Base-by-base conservation (phyloP, 768 basidiomycete species). In the Mycena metata region DNA sequence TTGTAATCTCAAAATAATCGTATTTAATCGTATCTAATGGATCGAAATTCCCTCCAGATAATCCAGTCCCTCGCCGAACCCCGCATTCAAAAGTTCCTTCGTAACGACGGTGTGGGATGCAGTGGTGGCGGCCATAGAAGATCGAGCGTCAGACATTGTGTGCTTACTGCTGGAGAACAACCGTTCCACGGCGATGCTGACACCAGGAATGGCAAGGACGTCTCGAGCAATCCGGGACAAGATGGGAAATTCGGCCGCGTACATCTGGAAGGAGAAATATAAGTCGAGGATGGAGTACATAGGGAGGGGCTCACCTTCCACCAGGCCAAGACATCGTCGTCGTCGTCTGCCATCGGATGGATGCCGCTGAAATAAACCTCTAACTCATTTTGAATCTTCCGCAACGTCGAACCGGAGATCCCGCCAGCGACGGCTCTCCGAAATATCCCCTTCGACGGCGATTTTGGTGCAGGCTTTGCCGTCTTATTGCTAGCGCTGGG, bases 121-220 rank as follows among this genome's bases (percentile, higher is more conserved):
- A 0, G 69, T 67, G 46, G 54, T 24, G 1, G 71, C 67, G 19
- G 64, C 56, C 69, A 74, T 68, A 6, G 71, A 74, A 1, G 67
- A 66, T 0, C 58, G 72, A 0, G 52, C 33, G 55, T 72, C 64
- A 3, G 58, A 56, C 12, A 72, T 51, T 13, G 72, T 72, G 56
- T 71, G 69, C 16, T 64, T 55, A n/a, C 51, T 56, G 35, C 60
- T 62, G 16, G 69, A 73, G 41, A 75, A 75, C 0, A 75, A 56
- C 1, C 60, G 70, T 42, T 75, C 70, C 7, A 73, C 66, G 3
- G 67, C 64, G 6, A 73, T 64, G 36, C 74, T 75, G 23, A 73
- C 70, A 0, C 70, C 68, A 0, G 74, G 72, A 39, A 75, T 72
- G 36, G 36, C 36, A 6, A 36, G 36, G 12, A 36, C 35, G 23